Evolutionary conservation across 192 early-diverging fungal species (phyloP), one percentile per base, ranked within the genome.

Genomic region (Jimgerdemannia flammicorona): DNA sequence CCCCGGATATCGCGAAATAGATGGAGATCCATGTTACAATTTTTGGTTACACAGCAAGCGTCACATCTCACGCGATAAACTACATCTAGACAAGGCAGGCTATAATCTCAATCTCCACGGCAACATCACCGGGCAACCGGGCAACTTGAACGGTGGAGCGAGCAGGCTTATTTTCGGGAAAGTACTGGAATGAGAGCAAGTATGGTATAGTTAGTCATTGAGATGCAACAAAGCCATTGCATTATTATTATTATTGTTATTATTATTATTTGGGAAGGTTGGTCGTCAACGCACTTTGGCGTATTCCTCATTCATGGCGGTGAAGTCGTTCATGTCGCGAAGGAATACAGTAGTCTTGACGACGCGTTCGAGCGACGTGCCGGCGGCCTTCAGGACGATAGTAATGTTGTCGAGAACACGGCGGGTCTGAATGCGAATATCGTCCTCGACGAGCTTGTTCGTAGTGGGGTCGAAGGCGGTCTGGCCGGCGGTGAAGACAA

Each of bases 331-430:
- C 88, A 94, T 94, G 78, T 90, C 89, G 83, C 95, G 93, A 49
- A 99, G 77, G 82, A 98, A 99, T 67, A 97, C 96, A 19, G 96
- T 98, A 39, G 96, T 97, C 89, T 99, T 99, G 81, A 98, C 91
- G 17, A 98, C 93, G 73, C 93, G 90, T 64, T 93, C 87, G 43
- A 98, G 87, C 54, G 87, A 87, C 72, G 94, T 91, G 71, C 93
- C 88, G 44, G 93, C 87, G 10, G 90, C 94, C 79, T 92, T 87
- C 43, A 99, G 87, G 68, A 99, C 94, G 3, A 91, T 93, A 74
- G 86, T 78, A 70, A 98, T 84, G 85, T 99, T 99, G 80, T 83
- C 90, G 76, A 99, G 78, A 20, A 85, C 87, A 85, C 93, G 93
- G 39, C 82, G 73, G 54, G 78, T 80, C 70, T 80, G 81, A 66